These are phyloP conservation scores for Fusarium proliferatum DNA, from an alignment of 2,329 filamentous ascomycete species.

Conservation along the genomic window DNA sequence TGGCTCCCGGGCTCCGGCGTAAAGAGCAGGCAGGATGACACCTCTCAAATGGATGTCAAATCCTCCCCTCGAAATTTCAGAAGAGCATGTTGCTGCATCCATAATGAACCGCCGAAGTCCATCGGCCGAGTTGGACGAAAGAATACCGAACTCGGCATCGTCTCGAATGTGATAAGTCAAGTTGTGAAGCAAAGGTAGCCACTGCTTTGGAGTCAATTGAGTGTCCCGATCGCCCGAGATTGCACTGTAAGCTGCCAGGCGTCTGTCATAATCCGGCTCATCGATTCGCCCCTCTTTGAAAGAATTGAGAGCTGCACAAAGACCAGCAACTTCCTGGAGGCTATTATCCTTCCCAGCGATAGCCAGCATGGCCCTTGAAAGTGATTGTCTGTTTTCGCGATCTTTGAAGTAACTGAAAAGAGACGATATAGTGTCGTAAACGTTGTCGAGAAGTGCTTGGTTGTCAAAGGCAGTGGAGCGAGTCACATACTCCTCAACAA, in stretches of 20 bases:
- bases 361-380: slow-evolving; percentile 78
- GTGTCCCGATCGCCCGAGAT: slow-evolving; percentile 73
- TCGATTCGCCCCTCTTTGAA: slow-evolving; percentile 78
- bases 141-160: slow-evolving; percentile 87
- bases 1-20: slow-evolving; percentile 77
- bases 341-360: slow-evolving; percentile 73
- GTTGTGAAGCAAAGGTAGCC: slow-evolving; percentile 90
- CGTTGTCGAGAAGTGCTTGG: slow-evolving; percentile 65
- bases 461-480: slow-evolving; percentile 60
- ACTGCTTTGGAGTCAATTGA: slow-evolving; percentile 76
- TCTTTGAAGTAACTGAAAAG: slow-evolving; percentile 94
- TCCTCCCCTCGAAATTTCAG: slow-evolving; percentile 50
- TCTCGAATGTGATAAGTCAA: slow-evolving; percentile 87
- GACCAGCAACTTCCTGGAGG: slow-evolving; percentile 70
- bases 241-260: slow-evolving; percentile 78
- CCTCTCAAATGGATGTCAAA: slow-evolving; percentile 70
- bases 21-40: slow-evolving; percentile 79
- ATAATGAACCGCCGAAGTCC: slow-evolving; percentile 82
- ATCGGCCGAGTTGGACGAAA: slow-evolving; percentile 83
- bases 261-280: slow-evolving; percentile 87
- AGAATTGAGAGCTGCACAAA: slow-evolving; percentile 86
- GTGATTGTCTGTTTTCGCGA: slow-evolving; percentile 75
- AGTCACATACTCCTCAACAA: slow-evolving; percentile 83
- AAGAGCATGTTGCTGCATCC: slow-evolving; percentile 59
- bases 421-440: slow-evolving; percentile 80